Base-by-base conservation (phyloP, 208 protist species). In the Wallacemonas sp. region DNA sequence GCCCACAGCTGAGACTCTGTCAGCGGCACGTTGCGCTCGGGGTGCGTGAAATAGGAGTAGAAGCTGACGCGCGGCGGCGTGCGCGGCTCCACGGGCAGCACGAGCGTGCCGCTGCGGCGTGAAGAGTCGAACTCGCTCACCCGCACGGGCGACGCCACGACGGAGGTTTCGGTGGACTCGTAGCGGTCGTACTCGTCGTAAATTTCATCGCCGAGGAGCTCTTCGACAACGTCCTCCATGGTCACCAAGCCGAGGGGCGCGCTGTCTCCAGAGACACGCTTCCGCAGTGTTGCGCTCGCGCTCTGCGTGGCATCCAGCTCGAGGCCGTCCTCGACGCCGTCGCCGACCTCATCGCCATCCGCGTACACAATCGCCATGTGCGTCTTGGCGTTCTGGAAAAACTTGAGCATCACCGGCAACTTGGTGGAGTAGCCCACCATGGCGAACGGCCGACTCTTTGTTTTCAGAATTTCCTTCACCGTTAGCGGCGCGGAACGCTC, bases 151-250 rank as follows among this genome's bases (percentile, higher is more conserved):
- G 38, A 52, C 12, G 20, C 22, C 3, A 36, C 32, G 20, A 2
- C 46, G 20, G 50, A 28, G 8, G 52, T 16, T 29, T 45, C 44
- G 22, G 39, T 36, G 28, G 64, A 46, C 29, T 77, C 80, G 65
- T 94, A 88, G 62, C 76, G 64, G 65, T 96, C 91, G 67, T 96
- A 96, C 70, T 96, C 91, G 74, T 96, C 91, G 71, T 94, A 94
- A 57, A 96, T 94, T 75, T 96, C 85, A 2, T 77, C 86, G 49
- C 87, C 79, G 20, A 96, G 77, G 22, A 96, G 76, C 66, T 87
- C 81, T 72, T 96, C 91, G 31, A 94, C 84, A 18, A 96, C 84
- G 72, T 96, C 91, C 72, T 96, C 87, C 61, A 96, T 77, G 2
- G 91, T 96, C 2, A 96, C 79, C 26, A 96, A 70, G 46, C 91